Percentiles rank a stretch among this genome's conserved stretches.
Evolutionary conservation across 805 yeast species (phyloP).

Genomic region (Phaffomyces opuntiae): DNA sequence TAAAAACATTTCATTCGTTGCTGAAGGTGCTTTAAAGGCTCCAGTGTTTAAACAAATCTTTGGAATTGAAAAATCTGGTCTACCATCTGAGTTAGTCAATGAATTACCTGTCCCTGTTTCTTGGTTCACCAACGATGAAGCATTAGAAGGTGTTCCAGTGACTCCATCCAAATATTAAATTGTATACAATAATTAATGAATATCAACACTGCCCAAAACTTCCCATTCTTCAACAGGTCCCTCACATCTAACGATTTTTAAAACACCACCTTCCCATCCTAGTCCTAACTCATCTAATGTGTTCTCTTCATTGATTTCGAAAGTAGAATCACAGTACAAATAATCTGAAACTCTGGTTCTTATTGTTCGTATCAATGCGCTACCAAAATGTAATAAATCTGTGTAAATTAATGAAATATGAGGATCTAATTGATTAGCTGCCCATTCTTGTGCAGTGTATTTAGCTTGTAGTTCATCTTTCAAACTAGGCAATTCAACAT

Average conservation of each 20-base stretch:
- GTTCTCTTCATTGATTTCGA: constrained; percentile 7
- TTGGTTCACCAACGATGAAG: constrained; percentile 85
- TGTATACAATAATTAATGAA: constrained; percentile 16
- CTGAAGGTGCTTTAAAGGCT: constrained; percentile 84
- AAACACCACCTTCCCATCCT: constrained; percentile 60
- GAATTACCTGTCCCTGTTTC: constrained; percentile 47
- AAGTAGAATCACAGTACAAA: constrained; percentile 30
- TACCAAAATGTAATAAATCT: constrained; percentile 55
- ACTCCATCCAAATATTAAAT: constrained; percentile 18
- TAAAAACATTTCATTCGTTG: constrained; percentile 65
- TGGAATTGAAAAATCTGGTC: constrained; percentile 34
- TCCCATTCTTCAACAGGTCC: constrained; percentile 70
- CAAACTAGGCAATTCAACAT: constrained; percentile 38
- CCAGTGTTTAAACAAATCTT: constrained; percentile 66
- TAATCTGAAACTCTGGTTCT: constrained; percentile 61
- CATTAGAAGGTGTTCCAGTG: constrained; percentile 52
- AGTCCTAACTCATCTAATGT: constrained; percentile 24
- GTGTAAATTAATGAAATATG: constrained; percentile 70
- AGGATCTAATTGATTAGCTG: constrained; percentile 51
- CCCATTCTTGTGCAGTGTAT: constrained; percentile 51
- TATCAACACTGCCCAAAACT: constrained; percentile 42
- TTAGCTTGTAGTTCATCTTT: constrained; percentile 27
- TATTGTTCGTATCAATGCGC: constrained; percentile 56
- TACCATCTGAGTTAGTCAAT: constrained; percentile 77
- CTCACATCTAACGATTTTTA: constrained; percentile 58